Conservation (phyloP, 306 rosid species). For the Corylus americana region DNA sequence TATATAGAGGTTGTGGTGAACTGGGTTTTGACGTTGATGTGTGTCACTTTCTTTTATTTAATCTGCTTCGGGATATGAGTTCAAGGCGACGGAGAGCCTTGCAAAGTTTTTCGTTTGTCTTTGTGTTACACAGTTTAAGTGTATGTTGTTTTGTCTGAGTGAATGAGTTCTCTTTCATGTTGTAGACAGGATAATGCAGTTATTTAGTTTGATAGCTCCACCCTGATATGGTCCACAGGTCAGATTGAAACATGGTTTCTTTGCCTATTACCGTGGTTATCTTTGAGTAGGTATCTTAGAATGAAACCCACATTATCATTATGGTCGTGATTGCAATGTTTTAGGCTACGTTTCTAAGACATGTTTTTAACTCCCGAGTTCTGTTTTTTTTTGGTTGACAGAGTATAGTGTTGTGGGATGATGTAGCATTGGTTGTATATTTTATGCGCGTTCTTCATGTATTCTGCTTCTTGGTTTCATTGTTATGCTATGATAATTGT, state of each 20-base stretch:
- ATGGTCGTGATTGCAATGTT: constrained; percentile 9
- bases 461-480: constrained; percentile 17
- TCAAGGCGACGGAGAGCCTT: constrained; percentile 23
- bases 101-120: constrained; percentile 14
- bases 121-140: constrained; percentile 40
- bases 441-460: constrained; percentile 5
- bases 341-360: constrained; percentile 17
- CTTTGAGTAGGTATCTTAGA: constrained; percentile 8
- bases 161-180: constrained; percentile 29
- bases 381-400: constrained; percentile 49
- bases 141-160: constrained; percentile 76
- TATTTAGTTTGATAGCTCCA: constrained; percentile 17
- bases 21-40: constrained; percentile 58
- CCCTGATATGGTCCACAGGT: constrained; percentile 27
- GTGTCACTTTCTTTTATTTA: constrained; percentile 37
- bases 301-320: constrained; percentile 28
- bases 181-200: constrained; percentile 17
- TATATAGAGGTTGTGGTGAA: constrained; percentile 24
- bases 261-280: constrained; percentile 16
- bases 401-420: constrained; percentile 39
- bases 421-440: constrained; percentile 20
- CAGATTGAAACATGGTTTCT: constrained; percentile 28
- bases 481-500: constrained; percentile 1
- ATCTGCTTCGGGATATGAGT: constrained; percentile 41
- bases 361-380: constrained; percentile 22